phyloP scores from a whole-genome alignment of 2,329 filamentous ascomycete genomes.

The Xylariales sp. region DNA sequence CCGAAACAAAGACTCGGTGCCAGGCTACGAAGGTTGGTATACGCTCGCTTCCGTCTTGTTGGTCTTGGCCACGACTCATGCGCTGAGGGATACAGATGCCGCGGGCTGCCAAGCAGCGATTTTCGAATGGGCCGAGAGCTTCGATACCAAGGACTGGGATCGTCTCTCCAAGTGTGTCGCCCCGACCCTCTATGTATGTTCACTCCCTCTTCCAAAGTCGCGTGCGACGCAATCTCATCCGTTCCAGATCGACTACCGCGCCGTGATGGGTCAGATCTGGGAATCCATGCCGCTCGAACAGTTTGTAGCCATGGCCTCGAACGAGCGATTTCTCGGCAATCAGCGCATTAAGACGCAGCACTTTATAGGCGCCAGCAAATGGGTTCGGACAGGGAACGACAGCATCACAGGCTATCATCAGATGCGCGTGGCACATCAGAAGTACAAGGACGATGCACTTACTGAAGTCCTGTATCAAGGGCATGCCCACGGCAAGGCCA shows the following conservation, averaged over 20 bases:
- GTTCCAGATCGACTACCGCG: conserved; percentile 21
- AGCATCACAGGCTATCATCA: conserved; percentile 51
- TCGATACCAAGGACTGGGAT: conserved; percentile 34
- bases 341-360: conserved; percentile 49
- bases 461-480: conserved; percentile 47
- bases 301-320: conserved; percentile 47
- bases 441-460: conserved; percentile 43
- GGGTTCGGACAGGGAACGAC: conserved; percentile 42
- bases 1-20: too few species aligned
- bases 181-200: conserved; percentile 33
- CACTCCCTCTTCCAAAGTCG: too few species aligned
- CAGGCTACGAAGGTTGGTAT: too few species aligned
- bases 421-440: conserved; percentile 53
- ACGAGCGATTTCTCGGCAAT: conserved; percentile 48
- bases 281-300: conserved; percentile 51
- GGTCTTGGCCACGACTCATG: too few species aligned
- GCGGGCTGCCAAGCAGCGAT: conserved; percentile 27
- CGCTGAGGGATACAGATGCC: conserved; percentile 30
- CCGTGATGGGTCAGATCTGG: conserved; percentile 49
- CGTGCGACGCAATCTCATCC: too few species aligned
- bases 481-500: conserved; percentile 51
- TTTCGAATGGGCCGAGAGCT: conserved; percentile 40
- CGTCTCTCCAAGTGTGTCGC: conserved; percentile 25
- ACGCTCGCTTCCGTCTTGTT: too few species aligned
- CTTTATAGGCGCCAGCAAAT: conserved; percentile 48